These are phyloP conservation scores for Hypoxylon fragiforme DNA, from an alignment of 495 filamentous ascomycete species.

Conservation along the genomic window DNA sequence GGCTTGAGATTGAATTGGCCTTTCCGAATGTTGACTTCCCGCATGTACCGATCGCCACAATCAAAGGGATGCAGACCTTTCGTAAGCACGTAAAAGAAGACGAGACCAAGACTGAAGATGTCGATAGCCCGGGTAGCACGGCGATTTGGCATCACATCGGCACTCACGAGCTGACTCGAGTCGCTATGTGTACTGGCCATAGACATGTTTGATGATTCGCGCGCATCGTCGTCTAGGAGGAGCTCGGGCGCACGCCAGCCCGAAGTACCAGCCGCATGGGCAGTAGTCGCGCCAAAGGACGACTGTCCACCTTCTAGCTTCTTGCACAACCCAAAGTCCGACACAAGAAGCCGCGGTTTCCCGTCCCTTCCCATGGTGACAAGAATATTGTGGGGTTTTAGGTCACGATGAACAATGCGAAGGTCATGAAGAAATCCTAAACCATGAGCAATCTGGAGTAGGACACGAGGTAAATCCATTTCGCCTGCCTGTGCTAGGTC, in stretches of 20 bases:
- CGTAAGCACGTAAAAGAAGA: conserved; percentile 95
- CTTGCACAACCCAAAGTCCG: conserved; percentile 97
- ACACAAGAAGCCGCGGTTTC: conserved; percentile 82
- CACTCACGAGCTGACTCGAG: conserved; percentile 46
- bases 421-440: conserved; percentile 86
- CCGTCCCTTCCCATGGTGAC: conserved; percentile 65
- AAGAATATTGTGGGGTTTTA: conserved; percentile 97
- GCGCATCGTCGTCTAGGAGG: conserved; percentile 73
- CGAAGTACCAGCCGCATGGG: conserved; percentile 88
- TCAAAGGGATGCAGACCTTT: conserved; percentile 93
- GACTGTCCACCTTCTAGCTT: conserved; percentile 95
- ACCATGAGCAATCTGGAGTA: conserved; percentile 85
- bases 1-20: conserved; percentile 72
- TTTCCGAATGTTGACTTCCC: conserved; percentile 95
- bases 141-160: conserved; percentile 60
- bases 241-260: conserved; percentile 97
- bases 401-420: conserved; percentile 93
- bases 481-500: conserved; percentile 57
- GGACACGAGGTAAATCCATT: conserved; percentile 62
- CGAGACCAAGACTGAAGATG: conserved; percentile 93
- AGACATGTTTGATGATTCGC: conserved; percentile 34
- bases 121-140: conserved; percentile 94
- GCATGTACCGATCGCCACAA: conserved; percentile 87
- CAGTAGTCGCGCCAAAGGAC: conserved; percentile 91
- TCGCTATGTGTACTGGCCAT: conserved; percentile 49